Conservation (phyloP, 192 early-diverging fungal genomes). For the Coemansia sp. region DNA sequence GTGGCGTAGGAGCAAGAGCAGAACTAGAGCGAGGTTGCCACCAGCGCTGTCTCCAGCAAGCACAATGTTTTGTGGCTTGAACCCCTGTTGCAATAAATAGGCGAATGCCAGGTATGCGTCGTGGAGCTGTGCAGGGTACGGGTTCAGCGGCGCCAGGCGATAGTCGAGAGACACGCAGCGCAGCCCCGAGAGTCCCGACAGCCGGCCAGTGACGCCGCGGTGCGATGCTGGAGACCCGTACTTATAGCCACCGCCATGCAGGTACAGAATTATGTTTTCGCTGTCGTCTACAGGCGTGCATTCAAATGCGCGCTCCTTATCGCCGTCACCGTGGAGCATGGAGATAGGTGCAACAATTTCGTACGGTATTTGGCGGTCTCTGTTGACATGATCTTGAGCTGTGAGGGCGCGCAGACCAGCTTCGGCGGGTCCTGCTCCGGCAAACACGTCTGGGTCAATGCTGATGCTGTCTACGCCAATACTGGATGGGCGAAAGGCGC, state of each 20-base stretch:
- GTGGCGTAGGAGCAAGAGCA: constrained; percentile 63
- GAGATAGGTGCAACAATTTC: constrained; percentile 23
- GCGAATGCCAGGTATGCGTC: constrained; percentile 59
- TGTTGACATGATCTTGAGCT: constrained; percentile 1
- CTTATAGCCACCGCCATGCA: constrained; percentile 75
- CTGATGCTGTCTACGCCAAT: constrained; percentile 17
- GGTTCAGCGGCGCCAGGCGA: constrained; percentile 36
- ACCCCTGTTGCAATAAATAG: constrained; percentile 57
- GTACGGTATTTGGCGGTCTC: constrained; percentile 6
- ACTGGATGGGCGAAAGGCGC: neutral
- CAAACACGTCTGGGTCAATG: constrained; percentile 19
- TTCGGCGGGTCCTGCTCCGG: constrained; percentile 25
- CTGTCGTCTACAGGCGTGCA: constrained; percentile 15
- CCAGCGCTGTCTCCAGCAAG: constrained; percentile 70
- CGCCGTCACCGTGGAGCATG: neutral
- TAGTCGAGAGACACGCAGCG: constrained; percentile 48
- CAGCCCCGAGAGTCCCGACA: constrained; percentile 53
- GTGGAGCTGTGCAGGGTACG: constrained; percentile 61
- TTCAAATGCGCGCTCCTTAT: constrained; percentile 6
- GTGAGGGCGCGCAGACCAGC: constrained; percentile 12
- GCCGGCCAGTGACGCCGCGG: constrained; percentile 45
- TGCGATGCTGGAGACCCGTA: constrained; percentile 52
- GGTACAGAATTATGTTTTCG: constrained; percentile 66
- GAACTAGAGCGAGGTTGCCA: constrained; percentile 61
- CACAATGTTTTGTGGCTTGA: constrained; percentile 59